These are phyloP conservation scores for Tremella fuciformis DNA, from an alignment of 768 basidiomycete species.

Conservation along the genomic window DNA sequence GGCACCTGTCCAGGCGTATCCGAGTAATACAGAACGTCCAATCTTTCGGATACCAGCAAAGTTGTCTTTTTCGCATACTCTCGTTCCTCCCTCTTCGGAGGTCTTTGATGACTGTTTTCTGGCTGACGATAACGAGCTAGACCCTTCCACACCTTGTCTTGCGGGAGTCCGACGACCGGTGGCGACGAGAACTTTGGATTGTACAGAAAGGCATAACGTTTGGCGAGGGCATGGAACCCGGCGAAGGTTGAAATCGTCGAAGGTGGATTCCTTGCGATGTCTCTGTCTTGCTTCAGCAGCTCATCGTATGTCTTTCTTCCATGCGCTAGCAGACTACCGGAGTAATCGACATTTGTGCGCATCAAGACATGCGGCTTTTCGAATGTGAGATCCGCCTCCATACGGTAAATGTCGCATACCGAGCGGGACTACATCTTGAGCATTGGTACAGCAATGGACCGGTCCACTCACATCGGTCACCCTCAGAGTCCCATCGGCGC, in stretches of 20 bases:
- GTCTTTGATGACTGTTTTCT: conserved; percentile 5
- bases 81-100: conserved; percentile 30
- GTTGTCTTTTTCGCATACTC: conserved; percentile 89
- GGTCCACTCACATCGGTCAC: conserved; percentile 63
- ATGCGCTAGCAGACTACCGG: conserved; percentile 63
- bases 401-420: conserved; percentile 76
- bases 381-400: conserved; percentile 70
- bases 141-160: conserved; percentile 53
- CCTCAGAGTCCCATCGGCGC: conserved; percentile 75
- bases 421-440: conserved; percentile 66
- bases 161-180: conserved; percentile 38
- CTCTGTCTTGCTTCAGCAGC: conserved; percentile 54
- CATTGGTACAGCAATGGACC: background rate
- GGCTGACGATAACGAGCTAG: conserved; percentile 52
- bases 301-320: conserved; percentile 65
- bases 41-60: conserved; percentile 68
- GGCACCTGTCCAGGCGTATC: conserved; percentile 61
- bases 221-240: conserved; percentile 40
- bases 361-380: conserved; percentile 63
- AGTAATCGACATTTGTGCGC: conserved; percentile 73
- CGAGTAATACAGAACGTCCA: conserved; percentile 82
- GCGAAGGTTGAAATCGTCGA: conserved; percentile 36
- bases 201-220: conserved; percentile 31
- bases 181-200: conserved; percentile 41
- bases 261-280: conserved; percentile 34